A percentile compares a stretch with the other conserved stretches of the same genome.
Evolutionary conservation across 164 flowering plant genomes (phyloP).

Genomic region (Sedum album): DNA sequence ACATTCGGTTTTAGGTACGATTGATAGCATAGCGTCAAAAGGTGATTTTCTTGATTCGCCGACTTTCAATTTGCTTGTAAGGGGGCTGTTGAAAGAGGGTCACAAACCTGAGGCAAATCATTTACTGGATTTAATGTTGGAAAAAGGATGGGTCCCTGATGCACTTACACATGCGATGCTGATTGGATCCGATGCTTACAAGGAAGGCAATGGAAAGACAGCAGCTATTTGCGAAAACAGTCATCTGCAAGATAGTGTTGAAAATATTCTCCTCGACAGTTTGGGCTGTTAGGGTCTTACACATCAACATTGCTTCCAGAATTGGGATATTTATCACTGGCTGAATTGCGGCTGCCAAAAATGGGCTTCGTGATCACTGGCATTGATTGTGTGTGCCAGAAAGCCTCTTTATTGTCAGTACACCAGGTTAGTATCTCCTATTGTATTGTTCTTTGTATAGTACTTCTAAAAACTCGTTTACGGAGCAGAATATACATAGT

Average conservation of each 20-base stretch:
- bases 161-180: conserved; percentile 46
- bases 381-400: no score
- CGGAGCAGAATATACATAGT: no score
- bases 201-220: conserved; percentile 9
- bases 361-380: no score
- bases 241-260: conserved; percentile 30
- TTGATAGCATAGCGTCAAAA: conserved; percentile 26
- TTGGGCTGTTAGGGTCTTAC: conserved; percentile 22
- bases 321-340: background rate
- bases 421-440: no score
- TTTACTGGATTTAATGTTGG: conserved; percentile 62
- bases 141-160: conserved; percentile 68
- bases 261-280: conserved; percentile 51
- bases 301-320: background rate
- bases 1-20: conserved; percentile 21
- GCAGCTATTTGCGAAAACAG: conserved; percentile 10
- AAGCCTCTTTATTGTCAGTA: no score
- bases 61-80: conserved; percentile 35
- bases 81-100: conserved; percentile 60
- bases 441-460: no score
- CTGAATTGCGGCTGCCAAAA: no score
- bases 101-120: conserved; percentile 30
- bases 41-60: conserved; percentile 25
- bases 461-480: no score
- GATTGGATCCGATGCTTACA: conserved; percentile 28